Conservation (phyloP, 352 stramenopile genomes). For the Globisporangium spiculum region DNA sequence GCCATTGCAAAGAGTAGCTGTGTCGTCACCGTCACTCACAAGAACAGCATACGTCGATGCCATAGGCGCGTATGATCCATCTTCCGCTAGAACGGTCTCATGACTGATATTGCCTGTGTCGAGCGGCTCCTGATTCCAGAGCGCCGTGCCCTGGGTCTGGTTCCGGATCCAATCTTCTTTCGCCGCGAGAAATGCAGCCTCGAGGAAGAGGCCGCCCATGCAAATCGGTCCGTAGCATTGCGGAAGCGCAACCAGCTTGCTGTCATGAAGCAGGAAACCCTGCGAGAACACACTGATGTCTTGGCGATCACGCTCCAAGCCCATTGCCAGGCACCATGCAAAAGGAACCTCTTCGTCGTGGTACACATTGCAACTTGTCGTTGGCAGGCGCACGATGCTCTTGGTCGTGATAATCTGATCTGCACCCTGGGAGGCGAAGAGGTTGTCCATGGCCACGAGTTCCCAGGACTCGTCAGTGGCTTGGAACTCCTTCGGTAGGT, state of each 20-base stretch:
- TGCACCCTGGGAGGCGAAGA: conserved; percentile 8
- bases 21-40: not conserved
- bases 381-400: conserved; percentile 8
- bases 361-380: conserved; percentile 5
- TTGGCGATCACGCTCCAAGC: conserved; percentile 9
- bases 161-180: conserved; percentile 13
- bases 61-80: not conserved
- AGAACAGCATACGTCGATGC: conserved; percentile 8
- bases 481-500: conserved; percentile 4
- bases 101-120: not conserved
- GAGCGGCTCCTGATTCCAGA: conserved; percentile 2
- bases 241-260: conserved; percentile 12
- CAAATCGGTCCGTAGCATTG: conserved; percentile 13
- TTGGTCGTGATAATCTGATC: conserved; percentile 1
- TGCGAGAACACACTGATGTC: conserved; percentile 9
- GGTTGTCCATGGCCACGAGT: conserved; percentile 15
- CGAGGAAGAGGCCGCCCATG: conserved; percentile 8
- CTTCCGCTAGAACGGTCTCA: not conserved
- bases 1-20: not conserved
- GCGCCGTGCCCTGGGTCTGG: not conserved
- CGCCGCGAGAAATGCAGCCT: conserved; percentile 5
- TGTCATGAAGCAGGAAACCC: conserved; percentile 11
- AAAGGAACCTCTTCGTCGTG: not conserved
- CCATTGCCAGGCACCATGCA: conserved; percentile 4
- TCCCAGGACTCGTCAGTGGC: conserved; percentile 9